Percentiles rank a stretch among this genome's conserved stretches.
Conservation (phyloP, 768 basidiomycete species). For the Tulasnella sp. region DNA sequence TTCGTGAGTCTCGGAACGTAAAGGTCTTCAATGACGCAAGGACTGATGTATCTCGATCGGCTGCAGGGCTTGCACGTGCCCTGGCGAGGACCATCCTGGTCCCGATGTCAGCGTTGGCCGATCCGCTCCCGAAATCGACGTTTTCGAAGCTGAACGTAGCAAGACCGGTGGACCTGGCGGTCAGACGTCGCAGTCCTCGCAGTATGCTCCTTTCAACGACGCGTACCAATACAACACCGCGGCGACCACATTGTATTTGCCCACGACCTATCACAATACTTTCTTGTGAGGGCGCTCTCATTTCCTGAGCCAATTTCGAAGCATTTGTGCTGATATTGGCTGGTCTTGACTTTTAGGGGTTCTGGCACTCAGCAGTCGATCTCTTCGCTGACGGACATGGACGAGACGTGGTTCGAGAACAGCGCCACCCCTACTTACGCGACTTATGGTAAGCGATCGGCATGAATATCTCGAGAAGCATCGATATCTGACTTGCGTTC, state of each 20-base stretch:
- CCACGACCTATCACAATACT: slow-evolving; percentile 26
- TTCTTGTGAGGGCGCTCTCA: slow-evolving; percentile 25
- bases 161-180: slow-evolving; percentile 37
- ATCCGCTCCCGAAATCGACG: slow-evolving; percentile 72
- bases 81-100: slow-evolving; percentile 66
- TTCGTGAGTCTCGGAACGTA: slow-evolving; percentile 34
- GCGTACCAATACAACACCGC: slow-evolving; percentile 28
- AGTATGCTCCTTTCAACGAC: slow-evolving; percentile 54
- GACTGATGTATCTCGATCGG: slow-evolving; percentile 18
- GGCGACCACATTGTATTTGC: slow-evolving; percentile 26
- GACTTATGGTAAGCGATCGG: slow-evolving; percentile 17
- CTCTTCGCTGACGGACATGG: slow-evolving; percentile 36
- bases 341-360: slow-evolving; percentile 25
- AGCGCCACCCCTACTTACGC: slow-evolving; percentile 20
- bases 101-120: slow-evolving; percentile 44
- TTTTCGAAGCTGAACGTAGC: slow-evolving; percentile 65
- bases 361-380: slow-evolving; percentile 49
- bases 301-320: background rate
- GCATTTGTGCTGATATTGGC: no score
- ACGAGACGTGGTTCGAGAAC: slow-evolving; percentile 26
- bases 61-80: slow-evolving; percentile 55
- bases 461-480: background rate
- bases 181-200: slow-evolving; percentile 55
- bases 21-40: background rate
- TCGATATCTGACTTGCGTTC: background rate